A percentile compares a stretch with the other conserved stretches of the same genome.
Conservation (phyloP, 768 basidiomycete species). For the Tylopilus plumbeoviolaceoides region DNA sequence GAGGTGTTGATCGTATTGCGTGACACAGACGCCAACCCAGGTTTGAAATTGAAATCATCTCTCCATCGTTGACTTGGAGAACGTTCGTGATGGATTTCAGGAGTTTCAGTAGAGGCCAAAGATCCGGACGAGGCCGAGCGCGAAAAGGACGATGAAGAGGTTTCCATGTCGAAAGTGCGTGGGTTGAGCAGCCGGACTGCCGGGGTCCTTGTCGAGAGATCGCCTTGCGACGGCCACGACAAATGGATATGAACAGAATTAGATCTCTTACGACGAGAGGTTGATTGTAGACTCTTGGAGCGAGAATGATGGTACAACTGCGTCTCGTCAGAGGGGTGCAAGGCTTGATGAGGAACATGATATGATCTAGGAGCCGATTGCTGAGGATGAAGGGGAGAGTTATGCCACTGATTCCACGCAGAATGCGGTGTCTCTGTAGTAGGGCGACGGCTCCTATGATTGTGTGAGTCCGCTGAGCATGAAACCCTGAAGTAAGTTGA, state of each 20-base stretch:
- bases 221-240: conserved; percentile 18
- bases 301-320: conserved; percentile 5
- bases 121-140: conserved; percentile 9
- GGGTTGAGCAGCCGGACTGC: conserved; percentile 14
- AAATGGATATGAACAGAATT: conserved; percentile 2
- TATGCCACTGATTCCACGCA: conserved; percentile 3
- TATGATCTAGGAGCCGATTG: conserved; percentile 26
- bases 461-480: not conserved
- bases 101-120: conserved; percentile 8
- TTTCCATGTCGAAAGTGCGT: conserved; percentile 19
- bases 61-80: conserved; percentile 30
- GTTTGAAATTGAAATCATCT: conserved; percentile 7
- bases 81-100: conserved; percentile 16
- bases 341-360: conserved; percentile 26
- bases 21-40: no score
- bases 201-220: conserved; percentile 23
- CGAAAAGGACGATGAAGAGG: conserved; percentile 25
- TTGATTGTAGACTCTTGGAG: conserved; percentile 1
- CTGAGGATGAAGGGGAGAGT: conserved; percentile 8
- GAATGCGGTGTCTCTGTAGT: conserved; percentile 12
- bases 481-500: not conserved
- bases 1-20: conserved; percentile 8
- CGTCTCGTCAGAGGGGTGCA: not conserved
- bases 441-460: not conserved
- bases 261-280: not conserved